Evolutionary conservation across 1,284 basidiomycete species (phyloP), one percentile per base, ranked within the genome.

Genomic region (Fomitopsis betulina): DNA sequence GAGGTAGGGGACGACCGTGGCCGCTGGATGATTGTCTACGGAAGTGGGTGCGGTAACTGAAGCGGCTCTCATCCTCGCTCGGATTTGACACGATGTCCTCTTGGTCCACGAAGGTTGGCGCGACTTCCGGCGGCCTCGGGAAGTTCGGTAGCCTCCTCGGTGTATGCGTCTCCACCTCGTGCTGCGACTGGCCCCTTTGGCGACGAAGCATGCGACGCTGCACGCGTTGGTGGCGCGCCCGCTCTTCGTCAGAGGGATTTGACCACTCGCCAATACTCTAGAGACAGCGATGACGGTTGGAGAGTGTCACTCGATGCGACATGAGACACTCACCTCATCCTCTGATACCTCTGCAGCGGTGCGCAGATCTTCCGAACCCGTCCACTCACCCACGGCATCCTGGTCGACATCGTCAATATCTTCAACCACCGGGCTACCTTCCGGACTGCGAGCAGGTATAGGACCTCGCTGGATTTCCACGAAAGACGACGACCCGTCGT

Each of bases 231-330:
- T 85, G 84, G 30, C 89, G 82, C 2, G 86, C 90, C 37, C 86
- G 79, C 68, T 93, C 90, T 71, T 93, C 90, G 65, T 93, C 90
- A 13, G 90, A 93, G 19, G 90, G 90, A 67, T 93, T 93, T n/a
- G 90, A 93, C 82, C 83, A 93, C 75, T 93, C 90, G 32, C 89
- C 90, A 54, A 91, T 86, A 64, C 88, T 91, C 86, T 89, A 75
- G 54, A 61, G 15, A 33, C 10, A 50, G 2, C 23, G 1, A 47
- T 47, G 13, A 5, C 3, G 9, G 45, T 47, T 47, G 25, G 25
- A 8, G 13, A 17, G 27, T 5, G 3, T 15, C 9, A 30, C 21
- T 15, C 5, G 17, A 6, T 13, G 25, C 15, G 15, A 17, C 10
- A 38, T 25, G 35, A 53, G 12, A 19, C 54, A 62, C 77, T 62